Percentiles rank a stretch among this genome's conserved stretches.
Conservation (phyloP, 2,329 filamentous ascomycete genomes). For the Colletotrichum chlorophyti region DNA sequence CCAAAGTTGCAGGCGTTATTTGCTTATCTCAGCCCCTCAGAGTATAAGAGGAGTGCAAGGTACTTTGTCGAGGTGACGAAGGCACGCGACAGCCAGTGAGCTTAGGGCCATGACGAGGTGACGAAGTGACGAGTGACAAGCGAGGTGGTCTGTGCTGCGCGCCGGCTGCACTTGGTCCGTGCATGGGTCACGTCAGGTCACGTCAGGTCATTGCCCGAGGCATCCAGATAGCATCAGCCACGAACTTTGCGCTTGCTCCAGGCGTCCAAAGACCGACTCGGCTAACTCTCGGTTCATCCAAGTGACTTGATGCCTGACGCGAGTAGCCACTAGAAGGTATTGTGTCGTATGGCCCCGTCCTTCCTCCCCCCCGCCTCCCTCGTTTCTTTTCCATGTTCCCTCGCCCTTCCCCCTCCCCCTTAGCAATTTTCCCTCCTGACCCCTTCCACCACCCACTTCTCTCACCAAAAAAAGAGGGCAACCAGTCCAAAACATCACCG, state of each 20-base stretch:
- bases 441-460: conserved; percentile 28
- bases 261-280: background rate
- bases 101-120: conserved; percentile 20
- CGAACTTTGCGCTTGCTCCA: background rate
- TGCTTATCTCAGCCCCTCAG: too few relatives aligned
- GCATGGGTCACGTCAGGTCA: too few relatives aligned
- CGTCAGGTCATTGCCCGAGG: background rate
- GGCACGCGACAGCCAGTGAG: conserved; percentile 22
- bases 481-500: conserved; percentile 47
- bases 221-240: conserved; percentile 1
- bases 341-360: background rate
- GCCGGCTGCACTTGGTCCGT: background rate
- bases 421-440: conserved; percentile 27
- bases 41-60: background rate
- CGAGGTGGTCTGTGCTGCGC: background rate
- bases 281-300: background rate
- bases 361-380: conserved; percentile 17
- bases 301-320: background rate
- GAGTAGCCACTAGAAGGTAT: background rate
- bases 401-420: conserved; percentile 17
- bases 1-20: too few relatives aligned
- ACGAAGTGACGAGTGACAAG: conserved; percentile 26
- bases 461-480: conserved; percentile 37
- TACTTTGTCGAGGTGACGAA: background rate
- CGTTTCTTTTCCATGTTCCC: conserved; percentile 29